A percentile compares a stretch with the other conserved stretches of the same genome.
Evolutionary conservation across 2,329 filamentous ascomycete genomes (phyloP).

Genomic region (Fusarium heterosporum): DNA sequence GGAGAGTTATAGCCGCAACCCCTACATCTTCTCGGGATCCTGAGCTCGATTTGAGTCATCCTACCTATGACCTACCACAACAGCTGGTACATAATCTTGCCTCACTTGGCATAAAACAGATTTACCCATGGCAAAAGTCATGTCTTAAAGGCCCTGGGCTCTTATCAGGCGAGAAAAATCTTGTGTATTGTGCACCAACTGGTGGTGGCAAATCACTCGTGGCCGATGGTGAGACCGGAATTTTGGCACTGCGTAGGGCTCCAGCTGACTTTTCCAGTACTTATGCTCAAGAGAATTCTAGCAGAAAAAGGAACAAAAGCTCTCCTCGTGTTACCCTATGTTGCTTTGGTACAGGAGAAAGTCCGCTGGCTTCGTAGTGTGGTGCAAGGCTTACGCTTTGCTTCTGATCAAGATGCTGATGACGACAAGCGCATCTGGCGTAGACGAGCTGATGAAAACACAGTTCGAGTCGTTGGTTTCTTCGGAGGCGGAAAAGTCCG

Average conservation of each 20-base stretch:
- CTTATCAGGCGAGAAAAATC: conserved; percentile 72
- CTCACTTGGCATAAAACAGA: conserved; percentile 74
- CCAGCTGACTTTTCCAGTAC: conserved; percentile 55
- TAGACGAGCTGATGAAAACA: conserved; percentile 66
- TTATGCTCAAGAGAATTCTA: conserved; percentile 79
- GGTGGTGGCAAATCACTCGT: conserved; percentile 83
- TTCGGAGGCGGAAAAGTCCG: conserved; percentile 79
- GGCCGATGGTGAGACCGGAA: conserved; percentile 63
- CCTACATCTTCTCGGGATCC: conserved; percentile 65
- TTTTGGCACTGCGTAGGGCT: background rate
- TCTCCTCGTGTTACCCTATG: conserved; percentile 79
- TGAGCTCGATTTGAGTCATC: conserved; percentile 70
- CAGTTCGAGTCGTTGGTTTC: conserved; percentile 76
- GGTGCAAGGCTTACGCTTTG: conserved; percentile 67
- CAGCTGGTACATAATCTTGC: conserved; percentile 73
- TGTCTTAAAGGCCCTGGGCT: conserved; percentile 77
- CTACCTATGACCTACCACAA: conserved; percentile 70
- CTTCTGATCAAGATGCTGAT: conserved; percentile 51
- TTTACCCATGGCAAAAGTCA: conserved; percentile 84
- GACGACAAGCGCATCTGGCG: conserved; percentile 61
- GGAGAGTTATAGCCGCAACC: conserved; percentile 63
- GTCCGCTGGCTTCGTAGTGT: conserved; percentile 77
- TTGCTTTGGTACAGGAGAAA: conserved; percentile 84
- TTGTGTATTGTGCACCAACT: conserved; percentile 84
- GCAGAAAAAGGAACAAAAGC: conserved; percentile 73